phyloP scores from a whole-genome alignment of 768 basidiomycete species.

The Rhodotorula paludigena region DNA sequence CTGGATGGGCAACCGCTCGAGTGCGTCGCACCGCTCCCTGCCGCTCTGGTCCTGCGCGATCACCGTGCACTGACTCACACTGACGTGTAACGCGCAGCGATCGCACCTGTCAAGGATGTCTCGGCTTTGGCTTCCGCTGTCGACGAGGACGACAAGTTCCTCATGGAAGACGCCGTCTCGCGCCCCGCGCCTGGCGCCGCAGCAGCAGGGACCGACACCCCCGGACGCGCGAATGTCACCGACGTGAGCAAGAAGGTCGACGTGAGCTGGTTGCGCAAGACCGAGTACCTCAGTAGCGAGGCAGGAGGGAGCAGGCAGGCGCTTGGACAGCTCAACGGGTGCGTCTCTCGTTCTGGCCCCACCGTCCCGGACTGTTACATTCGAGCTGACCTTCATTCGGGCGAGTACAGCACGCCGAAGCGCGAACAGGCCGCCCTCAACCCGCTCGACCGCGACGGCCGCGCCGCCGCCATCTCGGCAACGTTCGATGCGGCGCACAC shows the following conservation, averaged over 20 bases:
- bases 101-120: constrained; percentile 18
- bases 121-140: constrained; percentile 40
- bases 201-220: neutral
- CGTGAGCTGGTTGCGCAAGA: constrained; percentile 87
- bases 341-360: too few relatives aligned
- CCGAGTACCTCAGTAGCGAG: constrained; percentile 63
- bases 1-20: constrained; percentile 39
- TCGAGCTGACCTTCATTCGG: neutral
- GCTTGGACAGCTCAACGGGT: constrained; percentile 6
- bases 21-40: constrained; percentile 8
- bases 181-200: constrained; percentile 40
- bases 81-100: neutral
- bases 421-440: constrained; percentile 6
- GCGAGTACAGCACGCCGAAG: constrained; percentile 1
- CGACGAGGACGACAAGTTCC: constrained; percentile 48
- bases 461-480: constrained; percentile 28
- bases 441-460: constrained; percentile 26
- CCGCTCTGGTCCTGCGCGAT: neutral
- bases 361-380: too few relatives aligned
- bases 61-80: neutral
- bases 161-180: constrained; percentile 60
- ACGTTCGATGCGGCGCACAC: constrained; percentile 38
- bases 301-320: constrained; percentile 7
- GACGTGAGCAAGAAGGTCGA: constrained; percentile 52
- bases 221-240: constrained; percentile 48